Conservation (phyloP, 2,329 filamentous ascomycete species). For the Venturia effusa region DNA sequence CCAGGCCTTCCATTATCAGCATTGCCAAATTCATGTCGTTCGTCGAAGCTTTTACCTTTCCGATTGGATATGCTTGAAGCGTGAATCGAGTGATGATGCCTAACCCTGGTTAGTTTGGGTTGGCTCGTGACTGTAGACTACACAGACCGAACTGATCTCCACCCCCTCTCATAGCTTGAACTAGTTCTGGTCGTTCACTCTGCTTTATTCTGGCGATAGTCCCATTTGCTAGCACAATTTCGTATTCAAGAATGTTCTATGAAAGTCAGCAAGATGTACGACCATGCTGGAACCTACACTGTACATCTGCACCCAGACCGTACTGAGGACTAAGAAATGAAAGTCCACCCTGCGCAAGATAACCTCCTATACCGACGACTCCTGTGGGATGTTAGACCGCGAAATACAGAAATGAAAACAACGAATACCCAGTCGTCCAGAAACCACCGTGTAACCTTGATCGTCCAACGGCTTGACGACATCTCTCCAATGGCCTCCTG, state of each 20-base stretch:
- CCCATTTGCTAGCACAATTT: slow-evolving; percentile 18
- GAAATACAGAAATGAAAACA: no score
- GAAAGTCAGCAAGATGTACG: background rate
- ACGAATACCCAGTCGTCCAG: slow-evolving; percentile 19
- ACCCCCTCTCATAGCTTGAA: slow-evolving; percentile 20
- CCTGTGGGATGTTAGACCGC: slow-evolving; percentile 7
- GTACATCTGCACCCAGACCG: slow-evolving; percentile 11
- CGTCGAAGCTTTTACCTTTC: slow-evolving; percentile 16
- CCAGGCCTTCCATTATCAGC: slow-evolving; percentile 21
- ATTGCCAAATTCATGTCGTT: no score
- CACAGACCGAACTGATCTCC: slow-evolving; percentile 21
- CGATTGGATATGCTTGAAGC: slow-evolving; percentile 22
- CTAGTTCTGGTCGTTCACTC: slow-evolving; percentile 17
- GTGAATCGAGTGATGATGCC: slow-evolving; percentile 27
- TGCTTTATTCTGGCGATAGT: slow-evolving; percentile 20
- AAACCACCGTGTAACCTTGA: slow-evolving; percentile 24
- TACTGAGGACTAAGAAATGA: slow-evolving; percentile 9
- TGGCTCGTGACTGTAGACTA: slow-evolving; percentile 17
- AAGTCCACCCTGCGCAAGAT: slow-evolving; percentile 9
- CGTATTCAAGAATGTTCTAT: slow-evolving; percentile 15
- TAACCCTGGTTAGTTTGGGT: slow-evolving; percentile 11
- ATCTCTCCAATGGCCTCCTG: slow-evolving; percentile 31
- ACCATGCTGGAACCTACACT: no score
- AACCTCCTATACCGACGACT: slow-evolving; percentile 11
- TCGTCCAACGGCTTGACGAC: slow-evolving; percentile 25